Base-by-base conservation (phyloP, 164 flowering plant genomes). In the Stephania japonica region DNA sequence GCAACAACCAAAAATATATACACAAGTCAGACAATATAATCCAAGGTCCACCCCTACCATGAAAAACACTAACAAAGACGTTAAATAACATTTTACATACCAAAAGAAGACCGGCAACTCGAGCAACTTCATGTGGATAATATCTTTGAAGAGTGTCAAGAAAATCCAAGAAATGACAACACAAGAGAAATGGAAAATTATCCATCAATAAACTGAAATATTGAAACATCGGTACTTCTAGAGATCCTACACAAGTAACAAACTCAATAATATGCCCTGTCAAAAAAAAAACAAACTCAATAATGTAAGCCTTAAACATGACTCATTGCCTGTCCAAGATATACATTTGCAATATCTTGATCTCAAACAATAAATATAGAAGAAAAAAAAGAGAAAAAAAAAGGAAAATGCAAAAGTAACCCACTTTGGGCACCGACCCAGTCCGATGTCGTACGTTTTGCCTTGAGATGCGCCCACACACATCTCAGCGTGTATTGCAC, bases 91-190 rank as follows among this genome's bases (percentile, higher is more conserved):
- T 41, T 59, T 4, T 1, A 75, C 23, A 61, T 86, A 93, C 99
- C 97, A 93, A 78, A 71, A 96, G 88, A 75, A 90, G 87, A 75
- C 79, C 82, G 63, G 98, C 94, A 75, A 94, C 95, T 62, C 98
- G 97, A 64, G 92, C 79, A 71, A 93, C 88, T 86, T 96, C 99
- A 71, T 93, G 97, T 24, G 99, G 98, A 83, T 93, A 73, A 81
- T 93, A 96, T 78, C 99, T 96, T 68, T 70, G 23, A 71, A 68
- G 44, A 68, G 19, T 56, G 86, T 95, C 84, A 93, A 93, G 91
- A 89, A n/a, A 24, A 56, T 44, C 69, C 73, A 59, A 70, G 43
- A 27, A 43, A 62, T 42, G 42, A 24, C 42, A 23, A 26, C 70
- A 59, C 23, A 67, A 9, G 72, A 42, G 14, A 75, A 62, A 42